Conservation (phyloP, 2,329 filamentous ascomycete genomes). For the Sclerotinia minor region DNA sequence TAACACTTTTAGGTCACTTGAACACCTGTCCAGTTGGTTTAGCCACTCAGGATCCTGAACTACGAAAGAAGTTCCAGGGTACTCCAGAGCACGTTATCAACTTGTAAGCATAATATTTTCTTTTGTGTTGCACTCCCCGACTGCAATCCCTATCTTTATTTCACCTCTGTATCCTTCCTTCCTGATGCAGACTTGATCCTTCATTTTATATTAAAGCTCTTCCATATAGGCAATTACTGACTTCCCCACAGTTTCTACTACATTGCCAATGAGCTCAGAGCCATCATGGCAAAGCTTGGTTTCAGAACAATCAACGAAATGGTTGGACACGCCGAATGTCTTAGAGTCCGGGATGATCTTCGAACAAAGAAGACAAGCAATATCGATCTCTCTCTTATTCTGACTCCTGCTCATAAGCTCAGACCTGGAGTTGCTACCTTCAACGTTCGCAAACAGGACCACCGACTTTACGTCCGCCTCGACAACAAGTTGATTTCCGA, state of each 20-base stretch:
- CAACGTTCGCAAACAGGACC: slow-evolving; percentile 97
- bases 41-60: slow-evolving; percentile 90
- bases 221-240: neutral
- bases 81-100: slow-evolving; percentile 97
- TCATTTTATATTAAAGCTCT: neutral
- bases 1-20: slow-evolving; percentile 34
- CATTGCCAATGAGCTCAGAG: slow-evolving; percentile 89
- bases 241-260: slow-evolving; percentile 63
- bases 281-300: slow-evolving; percentile 94
- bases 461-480: slow-evolving; percentile 85
- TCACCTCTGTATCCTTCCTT: neutral
- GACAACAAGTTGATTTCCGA: slow-evolving; percentile 98
- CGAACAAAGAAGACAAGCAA: slow-evolving; percentile 87
- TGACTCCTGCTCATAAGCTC: slow-evolving; percentile 94
- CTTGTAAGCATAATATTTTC: slow-evolving; percentile 51
- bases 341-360: slow-evolving; percentile 85
- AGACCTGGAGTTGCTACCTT: slow-evolving; percentile 93
- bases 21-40: slow-evolving; percentile 92
- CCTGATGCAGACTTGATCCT: neutral
- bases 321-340: slow-evolving; percentile 86
- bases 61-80: slow-evolving; percentile 90
- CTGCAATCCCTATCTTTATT: no score
- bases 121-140: neutral
- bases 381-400: slow-evolving; percentile 87
- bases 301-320: slow-evolving; percentile 97